Conservation (phyloP, 495 filamentous ascomycete species). For the Hypoxylon fuscum region DNA sequence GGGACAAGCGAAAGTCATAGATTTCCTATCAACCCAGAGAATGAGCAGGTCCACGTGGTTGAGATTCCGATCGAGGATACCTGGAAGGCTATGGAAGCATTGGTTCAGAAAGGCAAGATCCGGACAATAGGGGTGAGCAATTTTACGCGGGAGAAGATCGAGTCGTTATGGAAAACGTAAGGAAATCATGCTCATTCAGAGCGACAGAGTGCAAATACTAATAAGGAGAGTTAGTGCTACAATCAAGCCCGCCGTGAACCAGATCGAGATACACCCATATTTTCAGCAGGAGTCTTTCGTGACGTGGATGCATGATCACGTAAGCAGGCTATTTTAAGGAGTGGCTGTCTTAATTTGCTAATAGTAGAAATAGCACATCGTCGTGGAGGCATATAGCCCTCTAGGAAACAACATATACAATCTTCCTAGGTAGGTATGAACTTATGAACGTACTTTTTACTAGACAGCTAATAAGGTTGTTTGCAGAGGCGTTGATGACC, state of each 20-base stretch:
- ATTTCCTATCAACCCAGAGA: conserved; percentile 43
- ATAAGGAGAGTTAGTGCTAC: conserved; percentile 24
- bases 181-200: neutral
- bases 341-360: conserved; percentile 6
- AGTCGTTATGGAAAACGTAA: conserved; percentile 48
- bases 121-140: conserved; percentile 65
- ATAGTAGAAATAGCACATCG: conserved; percentile 47
- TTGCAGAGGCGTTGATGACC: conserved; percentile 52
- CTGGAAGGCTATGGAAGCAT: conserved; percentile 60
- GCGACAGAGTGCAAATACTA: neutral
- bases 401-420: conserved; percentile 66
- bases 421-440: conserved; percentile 34
- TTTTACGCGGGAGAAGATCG: conserved; percentile 58
- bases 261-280: conserved; percentile 70
- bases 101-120: conserved; percentile 58
- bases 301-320: conserved; percentile 56
- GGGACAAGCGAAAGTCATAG: conserved; percentile 23
- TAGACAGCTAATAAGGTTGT: neutral
- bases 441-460: neutral
- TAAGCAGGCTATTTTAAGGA: conserved; percentile 3
- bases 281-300: conserved; percentile 62
- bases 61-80: conserved; percentile 42
- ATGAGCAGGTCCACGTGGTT: conserved; percentile 36
- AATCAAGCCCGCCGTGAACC: conserved; percentile 64
- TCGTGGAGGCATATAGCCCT: conserved; percentile 68